These are phyloP conservation scores for Fraxinus velutina DNA, from an alignment of 305 asterid genomes.

Conservation along the genomic window DNA sequence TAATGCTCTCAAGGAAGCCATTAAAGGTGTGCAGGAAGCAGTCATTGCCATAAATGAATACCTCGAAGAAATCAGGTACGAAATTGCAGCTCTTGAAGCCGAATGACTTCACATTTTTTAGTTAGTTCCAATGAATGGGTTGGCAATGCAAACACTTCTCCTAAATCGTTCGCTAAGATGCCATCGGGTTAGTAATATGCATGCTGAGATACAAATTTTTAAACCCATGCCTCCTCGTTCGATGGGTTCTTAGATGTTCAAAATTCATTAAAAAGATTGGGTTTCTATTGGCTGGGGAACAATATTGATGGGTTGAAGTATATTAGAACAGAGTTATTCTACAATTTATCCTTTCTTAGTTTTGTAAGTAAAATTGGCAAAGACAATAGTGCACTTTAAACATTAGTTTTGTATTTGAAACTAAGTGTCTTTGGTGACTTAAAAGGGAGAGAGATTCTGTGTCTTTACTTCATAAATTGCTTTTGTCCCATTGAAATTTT, in stretches of 20 bases:
- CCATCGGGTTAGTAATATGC: not conserved
- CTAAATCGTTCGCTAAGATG: not conserved
- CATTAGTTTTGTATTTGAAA: not conserved
- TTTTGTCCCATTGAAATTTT: not conserved
- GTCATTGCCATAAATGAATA: constrained; percentile 67
- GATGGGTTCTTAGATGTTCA: not conserved
- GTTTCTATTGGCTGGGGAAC: not conserved
- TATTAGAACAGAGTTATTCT: not conserved
- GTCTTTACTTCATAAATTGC: not conserved
- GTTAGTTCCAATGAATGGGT: not conserved
- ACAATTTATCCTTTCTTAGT: not conserved
- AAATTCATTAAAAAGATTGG: not conserved
- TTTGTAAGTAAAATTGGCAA: not conserved
- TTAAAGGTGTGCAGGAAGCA: constrained; percentile 74
- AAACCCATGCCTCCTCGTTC: not conserved
- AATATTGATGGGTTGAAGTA: not conserved
- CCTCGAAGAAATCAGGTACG: constrained; percentile 92
- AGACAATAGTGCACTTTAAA: not conserved
- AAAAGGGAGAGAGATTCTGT: not conserved
- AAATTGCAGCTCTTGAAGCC: constrained; percentile 70
- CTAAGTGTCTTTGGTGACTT: not conserved
- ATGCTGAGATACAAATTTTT: not conserved
- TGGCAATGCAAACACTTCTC: not conserved
- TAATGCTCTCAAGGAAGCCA: constrained; percentile 77
- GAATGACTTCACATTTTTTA: constrained; percentile 31